These are phyloP conservation scores for Delphinella strobiligena DNA, from an alignment of 2,329 filamentous ascomycete genomes.

Conservation along the genomic window DNA sequence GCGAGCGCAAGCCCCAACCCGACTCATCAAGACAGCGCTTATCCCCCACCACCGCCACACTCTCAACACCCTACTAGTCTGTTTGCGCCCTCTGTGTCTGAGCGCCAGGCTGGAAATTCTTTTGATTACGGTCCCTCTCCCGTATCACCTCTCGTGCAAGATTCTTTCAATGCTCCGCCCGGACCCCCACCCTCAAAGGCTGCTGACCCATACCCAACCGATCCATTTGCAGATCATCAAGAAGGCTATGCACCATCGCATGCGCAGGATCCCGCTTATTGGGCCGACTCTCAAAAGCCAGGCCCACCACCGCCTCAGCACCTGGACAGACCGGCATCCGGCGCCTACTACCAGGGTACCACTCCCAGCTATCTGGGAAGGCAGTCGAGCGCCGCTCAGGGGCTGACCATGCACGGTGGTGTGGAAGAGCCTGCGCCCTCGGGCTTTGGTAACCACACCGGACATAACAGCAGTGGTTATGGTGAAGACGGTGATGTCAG, in stretches of 20 bases:
- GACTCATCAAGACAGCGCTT: background rate
- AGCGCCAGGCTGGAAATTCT: background rate
- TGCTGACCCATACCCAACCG: background rate
- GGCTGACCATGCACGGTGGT: constrained; percentile 35
- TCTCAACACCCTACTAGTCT: background rate
- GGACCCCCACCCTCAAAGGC: constrained; percentile 3
- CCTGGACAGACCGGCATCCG: constrained; percentile 12
- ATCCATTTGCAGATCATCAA: constrained; percentile 6
- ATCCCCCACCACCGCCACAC: background rate
- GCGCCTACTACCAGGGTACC: constrained; percentile 18
- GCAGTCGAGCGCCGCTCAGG: constrained; percentile 30
- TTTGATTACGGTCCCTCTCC: background rate
- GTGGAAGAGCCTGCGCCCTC: constrained; percentile 1
- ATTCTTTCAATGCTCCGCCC: constrained; percentile 2
- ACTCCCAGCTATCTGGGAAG: constrained; percentile 32
- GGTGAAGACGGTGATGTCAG: background rate
- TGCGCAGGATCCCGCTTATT: constrained; percentile 1
- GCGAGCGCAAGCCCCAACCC: constrained; percentile 14
- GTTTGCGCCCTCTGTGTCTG: background rate
- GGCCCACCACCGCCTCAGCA: background rate
- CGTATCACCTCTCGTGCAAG: constrained; percentile 4
- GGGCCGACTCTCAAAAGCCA: background rate
- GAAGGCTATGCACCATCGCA: background rate
- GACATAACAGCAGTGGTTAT: background rate
- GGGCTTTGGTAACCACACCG: background rate